Evolutionary conservation across 192 early-diverging fungal genomes (phyloP), one percentile per base, ranked within the genome.

Genomic region (Glomus cerebriforme): DNA sequence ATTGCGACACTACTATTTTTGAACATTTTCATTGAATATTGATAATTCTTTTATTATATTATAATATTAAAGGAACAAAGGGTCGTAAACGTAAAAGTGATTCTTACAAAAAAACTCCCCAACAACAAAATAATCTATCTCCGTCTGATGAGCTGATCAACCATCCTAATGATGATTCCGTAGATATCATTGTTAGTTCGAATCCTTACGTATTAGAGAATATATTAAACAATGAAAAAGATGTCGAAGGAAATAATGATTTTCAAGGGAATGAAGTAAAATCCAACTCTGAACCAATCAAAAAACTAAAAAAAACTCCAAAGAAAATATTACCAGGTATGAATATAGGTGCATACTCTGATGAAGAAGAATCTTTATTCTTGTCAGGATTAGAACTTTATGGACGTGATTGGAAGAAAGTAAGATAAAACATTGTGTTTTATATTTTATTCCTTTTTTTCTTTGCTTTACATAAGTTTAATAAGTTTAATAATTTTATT

Each of bases 361-460:
- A 93, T 54, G 87, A 87, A 7, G 96, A 97, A 78, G 91, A 95
- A 81, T 75, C 73, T 19, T 82, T 79, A 64, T 97, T 97, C 80
- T 77, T 91, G 8, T 91, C 93, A 63, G 96, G 92, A 0, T 81
- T 97, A 7, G 93, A 95, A 58, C 75, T 93, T 35, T 94, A 85
- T 85, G 96, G 96, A 19, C 87, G 96, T 35, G 90, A 94, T 69
- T 97, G 96, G 96, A 78, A 85, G 62, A 88, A 87, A 68, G 95
- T 96, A 84, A 72, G 79, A 7, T 7, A 59, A 19, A 13, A 17
- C 31, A 32, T 12, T 45, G 3, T 17, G 13, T 19, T 29, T 19
- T 66, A 12, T 65, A 13, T 17, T 65, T 59, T 68, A 68, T 73
- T 74, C 17, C 34, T n/a, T 31, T 45, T 34, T 8, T 26, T 83